Evolutionary conservation across 1,284 basidiomycete genomes (phyloP).

Genomic region (Mycosarcoma mackinlayi): DNA sequence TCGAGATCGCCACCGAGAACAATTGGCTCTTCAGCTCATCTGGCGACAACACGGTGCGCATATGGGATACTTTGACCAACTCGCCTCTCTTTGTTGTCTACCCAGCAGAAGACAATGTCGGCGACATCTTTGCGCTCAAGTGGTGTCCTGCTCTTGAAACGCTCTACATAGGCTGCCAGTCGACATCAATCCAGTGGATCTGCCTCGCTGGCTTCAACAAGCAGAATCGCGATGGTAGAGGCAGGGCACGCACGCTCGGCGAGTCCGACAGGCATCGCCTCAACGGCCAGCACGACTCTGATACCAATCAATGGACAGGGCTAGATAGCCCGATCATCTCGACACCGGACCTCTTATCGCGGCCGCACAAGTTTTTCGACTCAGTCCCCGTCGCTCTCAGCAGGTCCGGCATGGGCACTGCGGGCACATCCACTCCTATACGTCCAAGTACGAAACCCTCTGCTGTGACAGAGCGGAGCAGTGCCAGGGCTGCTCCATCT

Average conservation of each 20-base stretch:
- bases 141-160: conserved; percentile 80
- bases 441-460: conserved; percentile 8
- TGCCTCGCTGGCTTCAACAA: conserved; percentile 34
- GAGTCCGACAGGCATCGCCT: neutral
- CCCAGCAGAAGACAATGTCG: conserved; percentile 86
- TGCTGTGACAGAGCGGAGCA: neutral
- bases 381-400: conserved; percentile 67
- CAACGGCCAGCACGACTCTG: neutral
- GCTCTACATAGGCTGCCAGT: conserved; percentile 86
- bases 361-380: conserved; percentile 66
- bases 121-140: conserved; percentile 84
- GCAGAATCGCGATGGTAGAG: neutral
- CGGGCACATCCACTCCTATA: conserved; percentile 30
- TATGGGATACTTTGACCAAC: conserved; percentile 84
- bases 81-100: conserved; percentile 80
- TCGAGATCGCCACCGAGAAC: conserved; percentile 78
- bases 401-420: conserved; percentile 36
- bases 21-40: conserved; percentile 59
- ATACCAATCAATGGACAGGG: neutral
- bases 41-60: conserved; percentile 71
- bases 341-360: conserved; percentile 33
- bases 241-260: neutral
- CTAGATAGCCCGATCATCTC: conserved; percentile 46
- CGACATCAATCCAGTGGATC: conserved; percentile 72
- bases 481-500: neutral